Evolutionary conservation across 768 basidiomycete genomes (phyloP).

Genomic region (Chlorophyllum brunneum): DNA sequence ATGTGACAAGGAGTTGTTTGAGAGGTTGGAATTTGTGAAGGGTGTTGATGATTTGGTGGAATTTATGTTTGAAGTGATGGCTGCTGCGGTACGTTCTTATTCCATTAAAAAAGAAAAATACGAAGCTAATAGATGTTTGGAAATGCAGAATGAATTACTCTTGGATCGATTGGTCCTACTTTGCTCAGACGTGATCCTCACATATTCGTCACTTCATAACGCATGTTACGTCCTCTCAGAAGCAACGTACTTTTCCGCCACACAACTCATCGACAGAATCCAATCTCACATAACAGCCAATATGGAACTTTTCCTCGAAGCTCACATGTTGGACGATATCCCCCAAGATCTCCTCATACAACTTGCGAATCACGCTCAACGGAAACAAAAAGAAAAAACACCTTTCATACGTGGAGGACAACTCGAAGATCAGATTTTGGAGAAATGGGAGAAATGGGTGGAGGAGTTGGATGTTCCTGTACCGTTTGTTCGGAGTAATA

Average conservation of each 20-base stretch:
- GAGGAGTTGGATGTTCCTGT: slow-evolving; percentile 62
- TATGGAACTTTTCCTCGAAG: slow-evolving; percentile 84
- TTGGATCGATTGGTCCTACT: slow-evolving; percentile 81
- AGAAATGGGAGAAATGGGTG: slow-evolving; percentile 69
- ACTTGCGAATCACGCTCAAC: slow-evolving; percentile 54
- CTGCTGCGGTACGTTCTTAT: slow-evolving; percentile 61
- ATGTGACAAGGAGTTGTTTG: slow-evolving; percentile 61
- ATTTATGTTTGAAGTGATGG: slow-evolving; percentile 84
- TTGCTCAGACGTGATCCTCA: slow-evolving; percentile 74
- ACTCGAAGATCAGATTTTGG: slow-evolving; percentile 52
- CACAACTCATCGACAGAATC: slow-evolving; percentile 62
- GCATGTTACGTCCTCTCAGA: slow-evolving; percentile 78
- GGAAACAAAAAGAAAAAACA: slow-evolving; percentile 60
- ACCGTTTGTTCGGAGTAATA: slow-evolving; percentile 37
- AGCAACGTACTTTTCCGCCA: slow-evolving; percentile 74
- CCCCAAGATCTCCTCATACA: slow-evolving; percentile 60
- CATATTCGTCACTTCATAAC: slow-evolving; percentile 67
- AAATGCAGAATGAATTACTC: slow-evolving; percentile 74
- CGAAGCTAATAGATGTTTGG: not conserved
- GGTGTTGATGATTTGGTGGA: slow-evolving; percentile 76
- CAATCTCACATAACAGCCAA: slow-evolving; percentile 80
- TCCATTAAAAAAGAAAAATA: no score
- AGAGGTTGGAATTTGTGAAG: slow-evolving; percentile 53
- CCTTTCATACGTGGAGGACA: slow-evolving; percentile 58
- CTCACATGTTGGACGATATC: slow-evolving; percentile 74